Conservation (phyloP, 495 filamentous ascomycete genomes). For the Hyaloscypha hepaticicola region DNA sequence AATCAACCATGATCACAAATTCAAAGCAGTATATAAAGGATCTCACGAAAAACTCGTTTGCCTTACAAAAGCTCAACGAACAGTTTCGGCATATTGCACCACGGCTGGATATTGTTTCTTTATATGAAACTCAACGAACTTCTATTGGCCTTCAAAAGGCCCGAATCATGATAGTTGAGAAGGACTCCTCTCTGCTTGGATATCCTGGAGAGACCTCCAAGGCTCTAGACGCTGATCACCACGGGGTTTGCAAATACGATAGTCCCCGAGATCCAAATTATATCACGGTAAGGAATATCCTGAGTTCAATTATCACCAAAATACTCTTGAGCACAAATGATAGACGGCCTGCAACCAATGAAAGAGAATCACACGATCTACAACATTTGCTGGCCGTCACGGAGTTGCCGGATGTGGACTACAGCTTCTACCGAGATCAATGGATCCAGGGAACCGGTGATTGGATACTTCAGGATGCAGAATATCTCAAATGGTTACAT, state of each 20-base stretch:
- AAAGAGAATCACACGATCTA: too few relatives aligned
- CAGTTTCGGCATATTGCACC: constrained; percentile 5
- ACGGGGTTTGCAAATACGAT: constrained; percentile 47
- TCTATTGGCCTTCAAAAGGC: not conserved
- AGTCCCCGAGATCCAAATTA: constrained; percentile 44
- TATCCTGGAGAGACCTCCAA: constrained; percentile 43
- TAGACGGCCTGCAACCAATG: too few relatives aligned
- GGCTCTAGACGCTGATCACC: constrained; percentile 47
- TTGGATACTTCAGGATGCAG: not conserved
- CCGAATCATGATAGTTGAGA: constrained; percentile 23
- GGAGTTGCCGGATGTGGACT: not conserved
- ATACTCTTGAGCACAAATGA: not conserved
- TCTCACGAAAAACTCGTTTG: not conserved
- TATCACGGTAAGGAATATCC: constrained; percentile 38
- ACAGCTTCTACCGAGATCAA: not conserved
- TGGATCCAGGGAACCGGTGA: not conserved
- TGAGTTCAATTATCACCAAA: constrained; percentile 24
- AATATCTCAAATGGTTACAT: not conserved
- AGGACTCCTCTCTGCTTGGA: constrained; percentile 46
- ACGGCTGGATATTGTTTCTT: not conserved
- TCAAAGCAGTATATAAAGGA: not conserved
- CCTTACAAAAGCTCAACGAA: not conserved
- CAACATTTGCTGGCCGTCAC: not conserved
- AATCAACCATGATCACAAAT: not conserved
- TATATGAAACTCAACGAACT: not conserved